Base-by-base conservation (phyloP, 345 rosid species). In the Eucalyptus camaldulensis region DNA sequence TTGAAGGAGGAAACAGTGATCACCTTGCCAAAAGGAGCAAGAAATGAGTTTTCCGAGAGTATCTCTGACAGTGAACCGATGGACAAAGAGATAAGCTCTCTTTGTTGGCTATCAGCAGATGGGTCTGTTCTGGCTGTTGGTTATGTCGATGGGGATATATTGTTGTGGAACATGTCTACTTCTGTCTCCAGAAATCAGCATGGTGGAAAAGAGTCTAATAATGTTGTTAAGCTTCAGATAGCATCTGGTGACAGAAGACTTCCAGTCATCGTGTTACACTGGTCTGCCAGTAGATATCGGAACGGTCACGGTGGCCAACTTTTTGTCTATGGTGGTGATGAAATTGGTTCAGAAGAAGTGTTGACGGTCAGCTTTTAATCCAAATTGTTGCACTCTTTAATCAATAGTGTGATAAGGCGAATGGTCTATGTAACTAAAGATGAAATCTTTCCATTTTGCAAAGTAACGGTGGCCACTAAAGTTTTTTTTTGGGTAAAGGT, bases 51-150 rank as follows among this genome's bases (percentile, higher is more conserved):
- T 90, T 91, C 93, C 85, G 92, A 89, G 51, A 87, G 86, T 43
- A 8, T 54, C 56, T 91, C 91, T 54, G 88, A 91, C 80, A 81
- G 91, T 89, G 94, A 93, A 60, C 91, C 85, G 58, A 90, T 87
- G 89, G 98, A 94, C 89, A 97, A 96, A 95, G 97, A 97, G 93
- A 96, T 97, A 91, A 94, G 94, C 93, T 93, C 98, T 89, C 91
- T 97, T 85, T 95, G 99, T 91, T 97, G 99, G 99, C 96, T 97
- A 89, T 95, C 98, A 54, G 87, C 93, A 81, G 92, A 93, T 92
- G 99, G 98, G 80, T 95, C 99, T 69, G 90, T 96, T 92, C 95
- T 96, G 90, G 97, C 97, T 31, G 98, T 95, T 87, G 99, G 99
- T 88, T 97, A 96, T 92, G 93, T 95, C 40, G 99, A 96, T 90